Percentiles rank a stretch among this genome's conserved stretches.
These are phyloP conservation scores for Metschnikowia dekortorum DNA, from an alignment of 805 yeast species.

Conservation along the genomic window DNA sequence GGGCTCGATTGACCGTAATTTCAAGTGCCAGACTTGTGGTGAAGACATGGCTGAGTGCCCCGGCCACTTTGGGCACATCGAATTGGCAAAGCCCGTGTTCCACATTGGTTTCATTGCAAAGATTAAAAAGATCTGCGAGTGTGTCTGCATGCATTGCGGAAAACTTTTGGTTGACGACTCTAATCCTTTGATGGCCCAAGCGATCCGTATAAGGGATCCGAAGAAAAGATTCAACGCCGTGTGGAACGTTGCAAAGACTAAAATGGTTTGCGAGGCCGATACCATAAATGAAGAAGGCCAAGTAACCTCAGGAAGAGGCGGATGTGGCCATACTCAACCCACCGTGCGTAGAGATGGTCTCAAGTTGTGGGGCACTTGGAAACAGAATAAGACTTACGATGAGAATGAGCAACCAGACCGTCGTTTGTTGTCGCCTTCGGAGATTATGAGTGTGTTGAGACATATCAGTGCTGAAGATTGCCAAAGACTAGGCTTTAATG, in stretches of 20 bases:
- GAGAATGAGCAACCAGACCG: conserved; percentile 90
- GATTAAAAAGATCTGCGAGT: conserved; percentile 92
- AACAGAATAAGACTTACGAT: conserved; percentile 74
- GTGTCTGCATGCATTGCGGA: conserved; percentile 99
- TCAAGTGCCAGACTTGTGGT: conserved; percentile 98
- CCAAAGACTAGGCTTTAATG: conserved; percentile 77
- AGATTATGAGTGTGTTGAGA: conserved; percentile 84
- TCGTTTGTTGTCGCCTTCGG: conserved; percentile 81
- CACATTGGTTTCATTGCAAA: conserved; percentile 96
- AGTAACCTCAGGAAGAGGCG: conserved; percentile 69
- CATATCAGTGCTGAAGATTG: conserved; percentile 88
- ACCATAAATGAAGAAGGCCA: conserved; percentile 56
- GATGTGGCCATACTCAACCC: conserved; percentile 97
- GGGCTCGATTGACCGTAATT: conserved; percentile 95
- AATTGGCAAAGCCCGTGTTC: conserved; percentile 96
- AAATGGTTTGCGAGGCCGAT: conserved; percentile 94
- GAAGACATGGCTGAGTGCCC: conserved; percentile 99
- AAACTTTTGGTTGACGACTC: conserved; percentile 83
- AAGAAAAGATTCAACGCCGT: conserved; percentile 95
- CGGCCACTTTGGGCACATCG: conserved; percentile 99
- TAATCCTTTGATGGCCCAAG: conserved; percentile 79
- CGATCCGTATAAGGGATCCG: conserved; percentile 85
- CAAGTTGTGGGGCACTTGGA: conserved; percentile 98
- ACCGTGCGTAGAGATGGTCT: conserved; percentile 93
- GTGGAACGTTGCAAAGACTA: conserved; percentile 87